Base-by-base conservation (phyloP, 225 moss, liverwort and hornwort species). In the Marchantia polymorpha region DNA sequence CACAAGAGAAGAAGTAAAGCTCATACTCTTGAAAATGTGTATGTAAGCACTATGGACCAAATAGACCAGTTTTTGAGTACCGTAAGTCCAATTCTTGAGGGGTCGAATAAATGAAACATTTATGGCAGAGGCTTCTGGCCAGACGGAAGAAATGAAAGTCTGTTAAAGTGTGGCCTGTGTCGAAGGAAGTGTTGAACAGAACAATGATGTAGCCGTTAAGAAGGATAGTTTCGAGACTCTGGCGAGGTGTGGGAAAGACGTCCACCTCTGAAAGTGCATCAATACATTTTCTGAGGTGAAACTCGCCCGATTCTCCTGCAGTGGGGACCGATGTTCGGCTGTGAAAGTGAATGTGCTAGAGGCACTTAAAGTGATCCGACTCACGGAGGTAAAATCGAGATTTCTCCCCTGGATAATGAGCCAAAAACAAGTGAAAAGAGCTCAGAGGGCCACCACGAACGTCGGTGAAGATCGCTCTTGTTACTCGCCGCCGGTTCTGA, bases 131-230 rank as follows among this genome's bases (percentile, higher is more conserved):
- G 5, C 39, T 5, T 2, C 2, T 39, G 39, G 39, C 39, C 39
- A 39, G 39, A 39, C 5, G 39, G 39, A 39, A 39, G 39, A 39
- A 39, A 39, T 39, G 39, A 5, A 39, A 39, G 39, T 5, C 23
- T 84, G 58, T 72, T 87, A 27, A 74, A 79, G 15, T 66, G n/a
- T n/a, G n/a, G n/a, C n/a, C 69, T 23, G 49, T 87, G 63, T 71
- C 84, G 20, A 79, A 64, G 7, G 82, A 87, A 65, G 79, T 87
- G 66, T 25, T 87, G 61, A 79, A 77, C 76, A 87, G 84, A 54
- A 84, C 87, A 3, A 19, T 78, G 87, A 87, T 80, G 87, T 87
- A 52, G 52, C 82, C 76, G 77, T 87, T 25, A 84, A 87, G 66
- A 84, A 84, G 64, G 82, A 87, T 47, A 84, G 79, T 68, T 87